These are phyloP conservation scores for Candida nanaspora DNA, from an alignment of 805 yeast genomes.

Conservation along the genomic window DNA sequence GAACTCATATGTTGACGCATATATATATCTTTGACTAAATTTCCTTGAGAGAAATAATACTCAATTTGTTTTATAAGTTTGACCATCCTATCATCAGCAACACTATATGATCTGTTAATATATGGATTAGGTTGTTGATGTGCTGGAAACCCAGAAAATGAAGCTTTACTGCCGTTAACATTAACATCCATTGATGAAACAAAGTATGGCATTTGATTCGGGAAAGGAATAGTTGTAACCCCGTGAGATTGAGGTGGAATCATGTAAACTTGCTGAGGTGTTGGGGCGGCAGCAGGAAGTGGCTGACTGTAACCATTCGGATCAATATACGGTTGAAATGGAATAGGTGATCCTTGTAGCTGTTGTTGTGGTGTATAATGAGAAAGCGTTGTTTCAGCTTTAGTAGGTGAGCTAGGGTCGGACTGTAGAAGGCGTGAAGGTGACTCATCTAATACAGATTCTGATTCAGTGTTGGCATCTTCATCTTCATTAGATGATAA, in stretches of 20 bases:
- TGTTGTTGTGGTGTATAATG: conserved; percentile 6
- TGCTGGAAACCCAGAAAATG: neutral
- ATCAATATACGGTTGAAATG: neutral
- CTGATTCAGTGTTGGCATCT: too few species aligned
- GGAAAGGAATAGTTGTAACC: too few species aligned
- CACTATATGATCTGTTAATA: neutral
- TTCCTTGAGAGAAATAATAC: conserved; percentile 84
- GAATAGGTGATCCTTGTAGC: neutral
- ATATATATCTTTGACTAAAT: conserved; percentile 73
- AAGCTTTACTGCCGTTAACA: too few species aligned
- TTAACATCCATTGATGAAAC: too few species aligned
- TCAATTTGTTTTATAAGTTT: conserved; percentile 50
- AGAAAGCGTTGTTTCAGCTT: too few species aligned
- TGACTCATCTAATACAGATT: too few species aligned
- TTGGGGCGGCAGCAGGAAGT: neutral
- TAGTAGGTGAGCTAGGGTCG: too few species aligned
- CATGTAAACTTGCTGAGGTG: too few species aligned
- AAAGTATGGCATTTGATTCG: too few species aligned
- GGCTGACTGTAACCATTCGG: neutral
- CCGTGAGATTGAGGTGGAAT: too few species aligned
- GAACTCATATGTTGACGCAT: conserved; percentile 71
- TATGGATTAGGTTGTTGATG: neutral
- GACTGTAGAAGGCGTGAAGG: too few species aligned
- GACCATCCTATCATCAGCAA: conserved; percentile 8
- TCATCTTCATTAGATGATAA: too few species aligned